Conservation (phyloP, 352 stramenopile species). For the Globisporangium okanoganense region DNA sequence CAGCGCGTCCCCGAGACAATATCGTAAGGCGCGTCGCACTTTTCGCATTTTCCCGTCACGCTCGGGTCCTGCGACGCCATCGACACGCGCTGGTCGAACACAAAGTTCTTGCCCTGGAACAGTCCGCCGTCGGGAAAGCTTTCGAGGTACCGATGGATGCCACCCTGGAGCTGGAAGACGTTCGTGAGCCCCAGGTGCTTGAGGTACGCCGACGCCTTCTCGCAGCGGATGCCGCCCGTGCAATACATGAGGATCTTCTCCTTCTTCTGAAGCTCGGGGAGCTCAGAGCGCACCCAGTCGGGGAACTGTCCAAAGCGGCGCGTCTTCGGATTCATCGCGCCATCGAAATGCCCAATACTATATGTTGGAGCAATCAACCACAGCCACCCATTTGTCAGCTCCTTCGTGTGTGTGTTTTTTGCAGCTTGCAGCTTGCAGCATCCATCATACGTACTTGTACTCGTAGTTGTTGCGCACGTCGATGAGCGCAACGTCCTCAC, state of each 20-base stretch:
- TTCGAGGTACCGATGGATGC: conserved; percentile 85
- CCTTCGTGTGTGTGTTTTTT: too few relatives aligned
- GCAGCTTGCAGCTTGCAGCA: not conserved
- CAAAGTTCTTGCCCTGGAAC: conserved; percentile 85
- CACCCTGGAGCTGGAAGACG: conserved; percentile 77
- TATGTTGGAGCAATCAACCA: not conserved
- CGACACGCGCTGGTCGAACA: conserved; percentile 80
- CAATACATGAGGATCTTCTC: conserved; percentile 87
- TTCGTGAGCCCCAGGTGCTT: conserved; percentile 59
- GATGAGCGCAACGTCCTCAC: conserved; percentile 44
- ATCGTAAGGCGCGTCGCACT: conserved; percentile 59
- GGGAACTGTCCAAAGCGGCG: conserved; percentile 80
- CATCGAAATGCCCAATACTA: conserved; percentile 68
- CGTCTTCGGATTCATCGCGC: conserved; percentile 76
- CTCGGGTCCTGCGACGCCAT: conserved; percentile 50
- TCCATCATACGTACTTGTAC: conserved; percentile 40
- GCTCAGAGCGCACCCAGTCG: conserved; percentile 49
- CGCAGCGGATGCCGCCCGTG: conserved; percentile 79
- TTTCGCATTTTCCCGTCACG: conserved; percentile 61
- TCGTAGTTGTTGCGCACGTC: conserved; percentile 84
- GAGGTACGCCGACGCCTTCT: conserved; percentile 81
- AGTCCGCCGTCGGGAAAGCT: conserved; percentile 62
- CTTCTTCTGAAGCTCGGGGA: conserved; percentile 57
- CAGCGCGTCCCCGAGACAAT: conserved; percentile 59
- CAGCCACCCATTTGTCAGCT: not conserved